phyloP scores from a whole-genome alignment of 352 stramenopile genomes.

The Globisporangium cederbergense region DNA sequence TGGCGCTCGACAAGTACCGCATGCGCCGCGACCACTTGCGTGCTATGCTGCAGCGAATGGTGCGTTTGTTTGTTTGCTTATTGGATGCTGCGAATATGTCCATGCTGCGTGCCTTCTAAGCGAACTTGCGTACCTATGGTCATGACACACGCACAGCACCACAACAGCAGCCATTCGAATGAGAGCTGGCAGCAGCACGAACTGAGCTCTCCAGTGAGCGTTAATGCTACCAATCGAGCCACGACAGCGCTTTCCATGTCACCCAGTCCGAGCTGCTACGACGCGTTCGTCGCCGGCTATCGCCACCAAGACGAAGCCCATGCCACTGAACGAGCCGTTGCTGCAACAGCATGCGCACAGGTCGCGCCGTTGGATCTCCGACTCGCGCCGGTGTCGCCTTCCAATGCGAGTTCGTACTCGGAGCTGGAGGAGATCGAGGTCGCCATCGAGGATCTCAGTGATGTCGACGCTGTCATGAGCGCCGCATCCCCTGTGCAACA shows the following conservation, averaged over 20 bases:
- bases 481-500: neutral
- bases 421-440: constrained; percentile 11
- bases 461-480: neutral
- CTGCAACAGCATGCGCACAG: neutral
- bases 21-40: constrained; percentile 34
- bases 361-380: neutral
- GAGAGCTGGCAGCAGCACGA: neutral
- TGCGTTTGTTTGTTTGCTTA: neutral
- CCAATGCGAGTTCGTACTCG: constrained; percentile 7
- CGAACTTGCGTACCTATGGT: neutral
- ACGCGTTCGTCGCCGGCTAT: constrained; percentile 36
- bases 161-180: neutral
- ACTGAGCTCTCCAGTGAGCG: neutral
- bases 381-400: constrained; percentile 13
- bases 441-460: neutral
- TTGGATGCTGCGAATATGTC: neutral
- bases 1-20: constrained; percentile 26
- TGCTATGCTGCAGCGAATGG: constrained; percentile 9
- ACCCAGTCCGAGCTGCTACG: constrained; percentile 29
- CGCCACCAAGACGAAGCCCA: constrained; percentile 7
- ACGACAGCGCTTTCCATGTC: constrained; percentile 10
- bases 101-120: neutral
- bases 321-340: neutral
- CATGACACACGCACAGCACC: neutral
- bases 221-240: neutral